A percentile compares a stretch with the other conserved stretches of the same genome.
These are phyloP conservation scores for Hypoxylon sp. DNA, from an alignment of 2,329 filamentous ascomycete species.

Conservation along the genomic window DNA sequence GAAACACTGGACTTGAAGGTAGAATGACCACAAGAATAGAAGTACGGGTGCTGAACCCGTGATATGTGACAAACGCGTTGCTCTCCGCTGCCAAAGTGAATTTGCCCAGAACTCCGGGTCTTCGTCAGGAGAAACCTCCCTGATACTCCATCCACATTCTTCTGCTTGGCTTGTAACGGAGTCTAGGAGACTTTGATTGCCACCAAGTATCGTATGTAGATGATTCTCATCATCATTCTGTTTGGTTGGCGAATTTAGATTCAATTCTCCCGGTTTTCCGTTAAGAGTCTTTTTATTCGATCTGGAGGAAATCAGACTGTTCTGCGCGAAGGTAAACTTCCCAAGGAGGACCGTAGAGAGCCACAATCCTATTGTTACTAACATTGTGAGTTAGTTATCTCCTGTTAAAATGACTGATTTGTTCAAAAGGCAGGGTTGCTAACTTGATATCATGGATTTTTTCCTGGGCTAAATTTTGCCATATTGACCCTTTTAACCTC, in stretches of 20 bases:
- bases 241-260: background rate
- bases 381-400: background rate
- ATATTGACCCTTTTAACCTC: background rate
- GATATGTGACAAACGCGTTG: conserved; percentile 5
- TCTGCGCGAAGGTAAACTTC: background rate
- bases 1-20: background rate
- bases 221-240: background rate
- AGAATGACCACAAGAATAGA: conserved; percentile 1
- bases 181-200: background rate
- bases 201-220: background rate
- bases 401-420: background rate
- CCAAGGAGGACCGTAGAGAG: background rate
- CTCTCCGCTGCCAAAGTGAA: conserved; percentile 1
- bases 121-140: background rate
- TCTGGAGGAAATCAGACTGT: background rate
- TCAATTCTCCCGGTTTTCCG: background rate
- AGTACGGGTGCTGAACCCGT: background rate
- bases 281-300: background rate
- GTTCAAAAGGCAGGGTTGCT: background rate
- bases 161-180: background rate
- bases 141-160: background rate
- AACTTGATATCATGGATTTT: background rate
- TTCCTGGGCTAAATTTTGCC: background rate
- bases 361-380: background rate
- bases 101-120: conserved; percentile 11